Base-by-base conservation (phyloP, 139 green algal species). In the Coelastrella sp. region DNA sequence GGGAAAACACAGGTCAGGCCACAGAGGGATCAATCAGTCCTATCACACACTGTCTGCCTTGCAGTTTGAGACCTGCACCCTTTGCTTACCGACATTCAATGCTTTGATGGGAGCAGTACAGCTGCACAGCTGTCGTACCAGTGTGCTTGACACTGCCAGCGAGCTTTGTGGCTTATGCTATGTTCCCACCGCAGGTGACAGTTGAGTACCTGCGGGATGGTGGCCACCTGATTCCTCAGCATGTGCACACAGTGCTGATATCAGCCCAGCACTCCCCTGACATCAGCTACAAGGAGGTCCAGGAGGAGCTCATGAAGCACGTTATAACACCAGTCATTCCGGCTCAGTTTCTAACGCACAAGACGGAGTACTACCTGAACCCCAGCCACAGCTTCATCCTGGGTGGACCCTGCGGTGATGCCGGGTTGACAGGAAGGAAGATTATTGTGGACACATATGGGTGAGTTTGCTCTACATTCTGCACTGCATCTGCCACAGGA, bases 381-480 rank as follows among this genome's bases (percentile, higher is more conserved):
- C 98, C 98, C 68, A 89, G 84, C n/a, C 19, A 68, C 68, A 89
- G 98, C 84, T 99, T 99, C 92, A 96, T 99, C 65, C 99, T 99
- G 78, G 98, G 98, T 59, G 98, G 98, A 7, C 98, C 98, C 5
- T 96, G 99, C 90, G 98, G 97, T 80, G 98, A 99, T 89, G 98
- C 98, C 80, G 98, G 98, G 59, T 95, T 99, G 58, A 99, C 98
- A 65, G 97, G 98, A 75, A 95, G 98, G 87, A 99, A 99, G 95
- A 99, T 99, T 94, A 99, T 99, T 93, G 99, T 99, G 84, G 98
- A 99, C 95, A 99, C 98, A 61, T 99, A 99, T 92, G 98, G 98
- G 74, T 80, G 74, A 80, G 74, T 35, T 20, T 15, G 63, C 68
- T 76, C 4, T 27, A 49, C 35, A 49, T 5, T 49, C 35, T 49